Evolutionary conservation across 139 green algal genomes (phyloP).

Genomic region (Closterium sp.): DNA sequence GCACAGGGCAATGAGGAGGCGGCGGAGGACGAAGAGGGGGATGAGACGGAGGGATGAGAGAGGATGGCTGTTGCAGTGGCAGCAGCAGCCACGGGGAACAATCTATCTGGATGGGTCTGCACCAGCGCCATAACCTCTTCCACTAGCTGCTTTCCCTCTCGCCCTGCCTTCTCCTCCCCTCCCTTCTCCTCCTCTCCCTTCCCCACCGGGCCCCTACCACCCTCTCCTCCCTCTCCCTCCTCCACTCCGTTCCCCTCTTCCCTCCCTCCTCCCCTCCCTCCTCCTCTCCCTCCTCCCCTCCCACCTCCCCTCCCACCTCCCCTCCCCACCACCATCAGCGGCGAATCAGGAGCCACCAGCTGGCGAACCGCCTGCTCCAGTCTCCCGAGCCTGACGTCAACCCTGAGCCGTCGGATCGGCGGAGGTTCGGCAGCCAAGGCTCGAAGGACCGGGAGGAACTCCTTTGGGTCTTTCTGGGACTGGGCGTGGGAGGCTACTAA

Average conservation of each 20-base stretch:
- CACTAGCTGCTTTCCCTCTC: not conserved
- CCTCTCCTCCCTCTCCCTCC: not conserved
- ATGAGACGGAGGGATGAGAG: not conserved
- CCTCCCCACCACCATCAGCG: not conserved
- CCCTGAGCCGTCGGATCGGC: conserved; percentile 49
- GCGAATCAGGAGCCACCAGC: conserved; percentile 53
- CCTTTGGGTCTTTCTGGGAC: conserved; percentile 81
- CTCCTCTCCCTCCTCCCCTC: too few relatives aligned
- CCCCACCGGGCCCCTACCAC: too few relatives aligned
- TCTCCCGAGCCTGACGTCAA: conserved; percentile 77
- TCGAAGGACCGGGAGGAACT: conserved; percentile 80
- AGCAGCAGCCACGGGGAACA: not conserved
- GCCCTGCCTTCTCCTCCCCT: not conserved
- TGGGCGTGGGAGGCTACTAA: conserved; percentile 68
- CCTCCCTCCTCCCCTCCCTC: too few relatives aligned
- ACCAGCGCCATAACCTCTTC: not conserved
- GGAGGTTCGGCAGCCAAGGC: conserved; percentile 34
- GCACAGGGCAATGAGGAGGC: not conserved
- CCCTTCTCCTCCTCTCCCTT: not conserved
- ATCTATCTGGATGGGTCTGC: not conserved
- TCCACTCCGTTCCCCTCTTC: too few relatives aligned
- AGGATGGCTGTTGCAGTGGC: not conserved
- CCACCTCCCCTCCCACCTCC: too few relatives aligned
- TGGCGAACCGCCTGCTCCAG: conserved; percentile 64
- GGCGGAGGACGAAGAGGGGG: too few relatives aligned